Evolutionary conservation across 768 basidiomycete genomes (phyloP).

Genomic region (Cystobasidium ongulense): DNA sequence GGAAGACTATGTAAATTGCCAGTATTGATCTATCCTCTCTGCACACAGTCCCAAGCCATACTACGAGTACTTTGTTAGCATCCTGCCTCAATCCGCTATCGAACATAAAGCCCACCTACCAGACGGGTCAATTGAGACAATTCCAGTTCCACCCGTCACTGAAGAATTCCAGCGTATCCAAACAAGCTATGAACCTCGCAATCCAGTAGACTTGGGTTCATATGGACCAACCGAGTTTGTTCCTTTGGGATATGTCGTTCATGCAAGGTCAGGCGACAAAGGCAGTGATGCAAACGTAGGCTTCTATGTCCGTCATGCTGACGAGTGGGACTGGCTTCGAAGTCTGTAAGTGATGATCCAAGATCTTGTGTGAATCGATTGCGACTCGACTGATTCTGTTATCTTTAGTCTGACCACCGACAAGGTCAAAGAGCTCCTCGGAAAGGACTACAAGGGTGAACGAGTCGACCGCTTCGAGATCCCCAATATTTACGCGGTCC

Average conservation of each 20-base stretch:
- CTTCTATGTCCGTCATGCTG: conserved; percentile 2
- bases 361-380: neutral
- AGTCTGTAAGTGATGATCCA: neutral
- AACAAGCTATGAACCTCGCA: neutral
- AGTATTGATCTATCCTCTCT: neutral
- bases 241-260: neutral
- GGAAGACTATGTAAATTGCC: neutral
- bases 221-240: neutral
- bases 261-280: neutral
- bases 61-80: conserved; percentile 4
- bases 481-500: neutral
- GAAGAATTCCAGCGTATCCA: neutral
- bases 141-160: neutral
- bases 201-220: neutral
- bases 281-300: neutral
- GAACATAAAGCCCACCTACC: neutral
- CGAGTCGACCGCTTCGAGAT: conserved; percentile 4
- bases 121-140: neutral
- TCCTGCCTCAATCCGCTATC: neutral
- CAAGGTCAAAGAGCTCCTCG: neutral
- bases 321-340: neutral
- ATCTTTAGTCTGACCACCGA: neutral
- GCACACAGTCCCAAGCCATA: neutral
- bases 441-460: neutral
- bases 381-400: neutral